Base-by-base conservation (phyloP, 2,329 filamentous ascomycete genomes). In the Coniochaeta sp. region DNA sequence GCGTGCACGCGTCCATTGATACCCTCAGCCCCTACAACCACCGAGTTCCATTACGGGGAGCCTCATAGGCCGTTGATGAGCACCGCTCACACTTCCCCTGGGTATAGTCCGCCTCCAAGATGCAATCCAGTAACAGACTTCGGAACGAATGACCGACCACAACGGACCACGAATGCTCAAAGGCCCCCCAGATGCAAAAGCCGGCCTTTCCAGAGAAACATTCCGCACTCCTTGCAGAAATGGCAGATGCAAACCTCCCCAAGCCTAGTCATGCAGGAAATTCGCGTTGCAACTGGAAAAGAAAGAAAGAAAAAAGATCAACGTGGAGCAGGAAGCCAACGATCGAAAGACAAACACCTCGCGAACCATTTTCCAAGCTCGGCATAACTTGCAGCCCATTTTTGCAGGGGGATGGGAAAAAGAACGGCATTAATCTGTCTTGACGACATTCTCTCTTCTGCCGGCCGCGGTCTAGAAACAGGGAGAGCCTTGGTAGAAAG, bases 71-170 rank as follows among this genome's bases (percentile, higher is more conserved):
- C 31, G 7, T 6, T 11, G 17, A 28, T 14, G 31, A 22, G 31
- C 54, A 22, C 12, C 33, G 28, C 54, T 57, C 54, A 24, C 17
- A 36, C n/a, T 24, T 24, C 33, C 34, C 17, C 54, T 57, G 54
- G 54, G 54, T 57, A 57, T 57, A 36, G 31, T 34, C 54, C 54
- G 54, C 54, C 31, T 22, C 54, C 28, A 57, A 36, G 22, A 57
- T 36, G 54, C 54, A 57, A 36, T 34, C 54, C 31, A 36, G 31
- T 38, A 52, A 36, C 31, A n/a, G 54, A 36, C 54, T 34, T 28
- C 58, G 19, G 38, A 44, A 60, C 44, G 43, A 24, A 57, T 38
- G 34, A 33, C 12, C 24, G 19, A 24, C 47, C 16, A 52, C 9
- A 52, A 52, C 12, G 22, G 26, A 17, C 14, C 47, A 31, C 47